Evolutionary conservation across 108 stramenopile genomes (phyloP).

Genomic region (Cyclotella sp.): DNA sequence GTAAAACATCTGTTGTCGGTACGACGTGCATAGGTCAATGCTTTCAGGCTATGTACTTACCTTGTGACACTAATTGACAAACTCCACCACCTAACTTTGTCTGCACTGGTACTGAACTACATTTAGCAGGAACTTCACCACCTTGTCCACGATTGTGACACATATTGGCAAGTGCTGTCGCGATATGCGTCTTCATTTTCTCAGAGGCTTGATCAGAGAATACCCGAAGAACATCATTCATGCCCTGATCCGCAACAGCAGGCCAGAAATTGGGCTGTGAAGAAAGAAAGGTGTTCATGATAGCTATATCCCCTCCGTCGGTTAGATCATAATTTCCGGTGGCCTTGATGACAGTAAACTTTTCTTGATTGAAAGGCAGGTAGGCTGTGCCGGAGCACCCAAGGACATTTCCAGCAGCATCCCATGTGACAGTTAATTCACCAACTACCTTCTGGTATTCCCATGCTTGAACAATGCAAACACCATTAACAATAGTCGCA

Average conservation of each 20-base stretch:
- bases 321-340: slow-evolving; percentile 17
- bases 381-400: slow-evolving; percentile 35
- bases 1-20: too few relatives aligned
- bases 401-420: slow-evolving; percentile 52
- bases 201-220: slow-evolving; percentile 24
- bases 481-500: slow-evolving; percentile 38
- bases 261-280: slow-evolving; percentile 13
- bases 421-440: slow-evolving; percentile 42
- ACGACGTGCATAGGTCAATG: background rate
- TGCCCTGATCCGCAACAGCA: slow-evolving; percentile 4
- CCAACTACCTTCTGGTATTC: slow-evolving; percentile 54
- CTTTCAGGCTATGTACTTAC: background rate
- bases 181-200: slow-evolving; percentile 12
- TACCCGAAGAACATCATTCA: slow-evolving; percentile 18
- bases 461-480: slow-evolving; percentile 63
- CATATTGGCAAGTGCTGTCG: slow-evolving; percentile 26
- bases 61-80: slow-evolving; percentile 59
- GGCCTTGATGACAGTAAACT: slow-evolving; percentile 13
- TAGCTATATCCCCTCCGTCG: slow-evolving; percentile 15
- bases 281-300: slow-evolving; percentile 15
- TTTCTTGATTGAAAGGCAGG: slow-evolving; percentile 36
- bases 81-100: slow-evolving; percentile 45
- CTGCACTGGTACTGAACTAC: slow-evolving; percentile 1
- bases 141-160: slow-evolving; percentile 41
- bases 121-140: slow-evolving; percentile 12